Evolutionary conservation across 2,329 filamentous ascomycete species (phyloP).

Genomic region (Xylariomycetidae sp.): DNA sequence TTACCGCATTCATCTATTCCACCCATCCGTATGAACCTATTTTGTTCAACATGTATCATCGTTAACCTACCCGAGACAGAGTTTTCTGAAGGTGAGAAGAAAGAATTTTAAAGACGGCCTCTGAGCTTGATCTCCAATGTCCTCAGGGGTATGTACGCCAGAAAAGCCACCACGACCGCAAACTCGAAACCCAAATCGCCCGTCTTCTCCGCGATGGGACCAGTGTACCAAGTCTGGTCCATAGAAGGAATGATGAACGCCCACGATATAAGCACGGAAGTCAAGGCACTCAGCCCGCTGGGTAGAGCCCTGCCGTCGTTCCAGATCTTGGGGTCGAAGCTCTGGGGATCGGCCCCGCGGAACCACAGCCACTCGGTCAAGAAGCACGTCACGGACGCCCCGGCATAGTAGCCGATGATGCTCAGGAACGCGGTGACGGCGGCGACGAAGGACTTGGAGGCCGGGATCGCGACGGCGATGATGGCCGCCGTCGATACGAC

Average conservation of each 20-base stretch:
- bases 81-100: too few relatives aligned
- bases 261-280: constrained; percentile 12
- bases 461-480: constrained; percentile 15
- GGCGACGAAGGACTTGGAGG: constrained; percentile 14
- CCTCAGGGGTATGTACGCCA: constrained; percentile 15
- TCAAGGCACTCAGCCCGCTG: constrained; percentile 13
- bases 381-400: constrained; percentile 17
- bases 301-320: constrained; percentile 14
- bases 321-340: constrained; percentile 19
- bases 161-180: constrained; percentile 13
- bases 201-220: constrained; percentile 16
- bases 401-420: constrained; percentile 17
- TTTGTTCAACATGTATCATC: too few relatives aligned
- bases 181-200: constrained; percentile 19
- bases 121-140: constrained; percentile 11
- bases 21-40: too few relatives aligned
- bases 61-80: too few relatives aligned
- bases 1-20: too few relatives aligned
- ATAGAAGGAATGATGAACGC: constrained; percentile 18
- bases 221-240: constrained; percentile 18
- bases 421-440: constrained; percentile 12
- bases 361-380: constrained; percentile 18
- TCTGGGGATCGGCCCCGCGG: constrained; percentile 13
- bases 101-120: constrained; percentile 9
- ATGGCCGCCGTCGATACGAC: constrained; percentile 11